phyloP scores from a whole-genome alignment of 2,329 filamentous ascomycete genomes.

The Aspergillus texensis region DNA sequence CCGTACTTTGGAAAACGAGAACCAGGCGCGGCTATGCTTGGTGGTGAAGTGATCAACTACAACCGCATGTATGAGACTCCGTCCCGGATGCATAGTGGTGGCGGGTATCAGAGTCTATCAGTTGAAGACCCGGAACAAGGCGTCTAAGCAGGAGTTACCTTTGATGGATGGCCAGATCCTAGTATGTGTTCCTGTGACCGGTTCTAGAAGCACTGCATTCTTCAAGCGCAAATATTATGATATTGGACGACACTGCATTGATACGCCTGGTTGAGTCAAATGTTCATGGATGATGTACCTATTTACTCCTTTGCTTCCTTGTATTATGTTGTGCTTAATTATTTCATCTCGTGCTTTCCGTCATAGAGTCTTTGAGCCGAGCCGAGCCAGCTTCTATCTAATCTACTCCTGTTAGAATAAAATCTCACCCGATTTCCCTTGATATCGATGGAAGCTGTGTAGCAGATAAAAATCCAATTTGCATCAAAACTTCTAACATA shows the following conservation, averaged over 20 bases:
- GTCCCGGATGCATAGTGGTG: slow-evolving; percentile 59
- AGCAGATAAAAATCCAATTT: too few species aligned
- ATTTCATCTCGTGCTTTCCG: not conserved
- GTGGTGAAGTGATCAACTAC: slow-evolving; percentile 81
- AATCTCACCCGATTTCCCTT: too few species aligned
- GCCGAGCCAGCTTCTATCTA: not conserved
- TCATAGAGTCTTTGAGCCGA: not conserved
- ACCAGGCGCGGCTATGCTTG: slow-evolving; percentile 74
- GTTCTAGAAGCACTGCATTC: not conserved
- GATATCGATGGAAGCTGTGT: too few species aligned
- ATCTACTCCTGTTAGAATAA: too few species aligned
- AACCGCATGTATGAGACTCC: slow-evolving; percentile 87
- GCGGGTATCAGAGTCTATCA: slow-evolving; percentile 62
- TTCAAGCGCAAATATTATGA: not conserved
- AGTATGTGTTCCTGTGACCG: not conserved
- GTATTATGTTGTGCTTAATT: slow-evolving; percentile 22
- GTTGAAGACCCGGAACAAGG: slow-evolving; percentile 40
- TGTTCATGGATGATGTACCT: not conserved
- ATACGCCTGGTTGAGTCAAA: slow-evolving; percentile 15
- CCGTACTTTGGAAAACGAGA: slow-evolving; percentile 76
- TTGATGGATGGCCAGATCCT: not conserved
- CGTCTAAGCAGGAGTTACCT: slow-evolving; percentile 21
- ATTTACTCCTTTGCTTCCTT: slow-evolving; percentile 3
- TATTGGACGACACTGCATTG: slow-evolving; percentile 14
- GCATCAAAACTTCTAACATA: too few species aligned